Evolutionary conservation across 495 filamentous ascomycete species (phyloP).

Genomic region (Neurospora sp.): DNA sequence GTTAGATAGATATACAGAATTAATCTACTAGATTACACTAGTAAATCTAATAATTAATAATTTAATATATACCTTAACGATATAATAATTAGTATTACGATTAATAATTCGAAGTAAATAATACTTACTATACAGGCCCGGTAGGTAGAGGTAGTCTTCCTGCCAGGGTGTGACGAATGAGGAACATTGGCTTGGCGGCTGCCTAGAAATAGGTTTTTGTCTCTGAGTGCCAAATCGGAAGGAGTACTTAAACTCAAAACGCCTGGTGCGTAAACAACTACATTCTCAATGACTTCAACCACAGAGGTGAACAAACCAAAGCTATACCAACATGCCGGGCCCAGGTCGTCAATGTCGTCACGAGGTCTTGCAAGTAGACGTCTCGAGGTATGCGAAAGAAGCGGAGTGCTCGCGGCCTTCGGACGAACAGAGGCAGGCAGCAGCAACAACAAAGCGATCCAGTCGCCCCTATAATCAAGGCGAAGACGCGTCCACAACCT

Average conservation of each 20-base stretch:
- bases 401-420: constrained; percentile 16
- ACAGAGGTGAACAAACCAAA: neutral
- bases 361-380: constrained; percentile 17
- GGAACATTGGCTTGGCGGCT: no score
- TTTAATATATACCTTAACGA: no score
- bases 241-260: no score
- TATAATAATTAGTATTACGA: no score
- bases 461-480: neutral
- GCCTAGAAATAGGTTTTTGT: no score
- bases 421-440: constrained; percentile 18
- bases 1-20: no score
- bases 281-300: neutral
- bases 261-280: neutral
- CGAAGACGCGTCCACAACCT: neutral
- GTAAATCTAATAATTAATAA: no score
- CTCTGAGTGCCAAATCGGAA: neutral
- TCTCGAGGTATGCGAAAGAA: constrained; percentile 22
- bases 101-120: no score
- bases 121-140: no score
- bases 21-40: no score
- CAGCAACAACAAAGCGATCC: constrained; percentile 11
- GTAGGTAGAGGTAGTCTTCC: no score
- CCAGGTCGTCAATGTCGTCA: constrained; percentile 16
- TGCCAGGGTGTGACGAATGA: no score
- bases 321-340: neutral